Base-by-base conservation (phyloP, 352 stramenopile genomes). In the Bremia lactucae region DNA sequence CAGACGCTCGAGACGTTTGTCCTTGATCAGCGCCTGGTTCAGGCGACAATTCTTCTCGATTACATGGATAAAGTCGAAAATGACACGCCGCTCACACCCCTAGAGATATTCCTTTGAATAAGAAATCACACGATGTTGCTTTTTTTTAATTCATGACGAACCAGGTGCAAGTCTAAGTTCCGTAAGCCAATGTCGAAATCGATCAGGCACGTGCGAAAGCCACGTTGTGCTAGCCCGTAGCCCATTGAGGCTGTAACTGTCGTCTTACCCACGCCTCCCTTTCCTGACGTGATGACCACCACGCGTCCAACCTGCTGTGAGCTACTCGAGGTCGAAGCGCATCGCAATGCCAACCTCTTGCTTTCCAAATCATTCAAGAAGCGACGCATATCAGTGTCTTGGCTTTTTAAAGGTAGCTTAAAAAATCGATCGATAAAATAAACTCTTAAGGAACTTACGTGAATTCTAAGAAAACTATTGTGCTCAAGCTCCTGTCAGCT, bases 51-150 rank as follows among this genome's bases (percentile, higher is more conserved):
- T 91, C 42, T 78, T 83, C 49, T 92, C 72, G 46, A 97, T 79
- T 41, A 96, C 86, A 62, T 97, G 80, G 62, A 97, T 94, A 43
- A 97, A 95, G 52, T 97, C 87, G 44, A 97, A 97, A 59, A 97
- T 95, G 19, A 97, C 87, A 33, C 87, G 77, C 7, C 87, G 83
- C 59, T 97, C 87, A 45, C 83, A 90, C 39, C 87, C 55, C 54
- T 62, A 15, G 13, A 31, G 26, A 35, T 1, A 39, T 35, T 19
- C 24, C 33, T 21, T 14, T 14, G 14, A 31, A 31, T 49, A 41
- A 38, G 14, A 11, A 15, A 47, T n/a, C n/a, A n/a, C 6, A 36
- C 18, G 42, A 46, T 25, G 31, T 10, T 36, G 40, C 5, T 14
- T 34, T 19, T 47, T 46, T 36, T 19, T 15, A 4, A 2, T 26